These are phyloP conservation scores for Furcasterigmium sp. DNA, from an alignment of 2,329 filamentous ascomycete species.

Conservation along the genomic window DNA sequence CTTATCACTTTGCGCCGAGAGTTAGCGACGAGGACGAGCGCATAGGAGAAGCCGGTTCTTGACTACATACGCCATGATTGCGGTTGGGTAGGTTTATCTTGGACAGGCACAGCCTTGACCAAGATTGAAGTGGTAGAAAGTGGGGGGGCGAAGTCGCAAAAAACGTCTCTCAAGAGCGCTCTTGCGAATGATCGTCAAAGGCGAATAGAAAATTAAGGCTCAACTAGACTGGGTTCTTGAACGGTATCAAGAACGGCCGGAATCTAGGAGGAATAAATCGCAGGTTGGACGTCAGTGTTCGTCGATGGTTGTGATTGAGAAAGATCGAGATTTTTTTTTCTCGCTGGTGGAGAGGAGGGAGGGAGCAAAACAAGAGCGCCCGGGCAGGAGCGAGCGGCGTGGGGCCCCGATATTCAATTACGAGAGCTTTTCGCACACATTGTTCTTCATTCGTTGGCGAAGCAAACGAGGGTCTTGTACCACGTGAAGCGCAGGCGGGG, in stretches of 20 bases:
- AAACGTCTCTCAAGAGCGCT: not conserved
- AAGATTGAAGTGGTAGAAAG: slow-evolving; percentile 1
- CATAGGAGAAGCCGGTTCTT: too few relatives aligned
- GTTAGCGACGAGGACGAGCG: not conserved
- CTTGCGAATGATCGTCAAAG: slow-evolving; percentile 1
- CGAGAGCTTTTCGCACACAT: too few relatives aligned
- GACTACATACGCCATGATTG: slow-evolving; percentile 73
- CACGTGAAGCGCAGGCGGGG: too few relatives aligned
- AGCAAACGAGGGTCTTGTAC: too few relatives aligned
- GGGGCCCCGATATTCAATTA: not conserved
- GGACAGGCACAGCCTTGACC: slow-evolving; percentile 1
- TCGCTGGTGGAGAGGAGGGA: not conserved
- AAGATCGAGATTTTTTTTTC: slow-evolving; percentile 3
- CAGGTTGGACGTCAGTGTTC: slow-evolving; percentile 2
- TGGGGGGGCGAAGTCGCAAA: slow-evolving; percentile 1
- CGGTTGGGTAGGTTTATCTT: slow-evolving; percentile 44
- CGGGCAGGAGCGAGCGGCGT: not conserved
- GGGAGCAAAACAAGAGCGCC: not conserved
- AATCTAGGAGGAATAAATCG: not conserved
- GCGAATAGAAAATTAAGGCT: not conserved
- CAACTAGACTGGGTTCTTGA: slow-evolving; percentile 4
- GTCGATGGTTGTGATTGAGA: slow-evolving; percentile 1
- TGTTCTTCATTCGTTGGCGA: too few relatives aligned
- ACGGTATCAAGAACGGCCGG: not conserved
- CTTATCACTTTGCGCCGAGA: slow-evolving; percentile 59